These are phyloP conservation scores for Neonectria magnoliae DNA, from an alignment of 2,329 filamentous ascomycete genomes.

Conservation along the genomic window DNA sequence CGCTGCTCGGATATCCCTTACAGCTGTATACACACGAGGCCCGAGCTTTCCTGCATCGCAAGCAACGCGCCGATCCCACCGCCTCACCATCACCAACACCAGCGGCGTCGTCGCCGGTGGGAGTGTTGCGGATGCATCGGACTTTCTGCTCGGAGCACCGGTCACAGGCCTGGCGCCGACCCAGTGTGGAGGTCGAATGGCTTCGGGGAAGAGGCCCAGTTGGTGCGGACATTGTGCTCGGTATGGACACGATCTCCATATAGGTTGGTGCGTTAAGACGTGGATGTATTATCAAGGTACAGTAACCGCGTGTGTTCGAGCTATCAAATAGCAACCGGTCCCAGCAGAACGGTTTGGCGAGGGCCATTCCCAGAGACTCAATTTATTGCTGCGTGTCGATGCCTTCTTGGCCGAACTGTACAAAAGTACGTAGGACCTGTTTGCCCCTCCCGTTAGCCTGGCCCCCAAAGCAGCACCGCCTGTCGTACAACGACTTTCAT, in stretches of 20 bases:
- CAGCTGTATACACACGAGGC: background rate
- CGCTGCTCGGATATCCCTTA: background rate
- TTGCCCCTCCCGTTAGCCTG: background rate
- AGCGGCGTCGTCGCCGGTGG: background rate
- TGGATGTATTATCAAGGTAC: background rate
- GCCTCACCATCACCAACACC: background rate
- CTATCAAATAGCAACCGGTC: background rate
- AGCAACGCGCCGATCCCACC: background rate
- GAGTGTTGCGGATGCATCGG: constrained; percentile 2
- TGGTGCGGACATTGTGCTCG: background rate
- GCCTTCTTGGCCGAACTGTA: background rate
- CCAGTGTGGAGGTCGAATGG: background rate
- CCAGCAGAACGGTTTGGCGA: background rate
- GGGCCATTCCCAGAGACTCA: background rate
- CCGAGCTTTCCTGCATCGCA: constrained; percentile 1
- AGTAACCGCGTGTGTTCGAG: background rate
- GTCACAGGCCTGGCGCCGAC: constrained; percentile 1
- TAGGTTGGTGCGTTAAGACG: background rate
- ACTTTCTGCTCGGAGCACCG: constrained; percentile 4
- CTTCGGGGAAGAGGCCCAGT: constrained; percentile 1
- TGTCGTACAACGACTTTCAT: background rate
- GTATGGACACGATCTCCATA: background rate
- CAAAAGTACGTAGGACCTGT: background rate
- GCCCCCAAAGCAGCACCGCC: background rate
- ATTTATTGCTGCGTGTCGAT: background rate